Percentiles rank a stretch among this genome's conserved stretches.
Evolutionary conservation across 78 protist species (phyloP).

Genomic region (Dictyostelium firmibasis): DNA sequence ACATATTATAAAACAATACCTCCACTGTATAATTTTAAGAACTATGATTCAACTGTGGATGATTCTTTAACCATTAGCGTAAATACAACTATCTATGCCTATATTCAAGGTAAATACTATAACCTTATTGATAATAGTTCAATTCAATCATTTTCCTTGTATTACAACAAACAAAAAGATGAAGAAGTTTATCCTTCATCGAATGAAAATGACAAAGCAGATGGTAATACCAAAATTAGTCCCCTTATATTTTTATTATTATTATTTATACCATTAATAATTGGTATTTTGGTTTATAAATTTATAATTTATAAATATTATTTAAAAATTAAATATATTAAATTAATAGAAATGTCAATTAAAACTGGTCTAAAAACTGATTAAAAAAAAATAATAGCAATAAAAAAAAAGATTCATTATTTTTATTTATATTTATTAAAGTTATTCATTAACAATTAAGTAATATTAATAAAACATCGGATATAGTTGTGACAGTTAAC

Average conservation of each 20-base stretch:
- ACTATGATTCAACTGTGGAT: not conserved
- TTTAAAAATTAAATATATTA: not conserved
- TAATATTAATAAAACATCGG: constrained; percentile 19
- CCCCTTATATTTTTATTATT: not conserved
- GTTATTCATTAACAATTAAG: constrained; percentile 36
- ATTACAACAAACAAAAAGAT: not conserved
- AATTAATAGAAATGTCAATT: not conserved
- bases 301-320: not conserved
- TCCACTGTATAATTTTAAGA: not conserved
- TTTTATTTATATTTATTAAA: not conserved
- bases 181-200: not conserved
- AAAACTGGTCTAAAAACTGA: constrained; percentile 9
- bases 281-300: not conserved
- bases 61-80: not conserved
- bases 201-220: not conserved
- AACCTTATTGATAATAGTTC: not conserved
- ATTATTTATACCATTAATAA: not conserved
- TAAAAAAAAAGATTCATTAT: not conserved
- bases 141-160: not conserved
- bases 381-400: not conserved
- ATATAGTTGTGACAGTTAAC: constrained; percentile 6
- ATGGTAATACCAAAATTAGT: not conserved
- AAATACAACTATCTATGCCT: not conserved
- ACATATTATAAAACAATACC: not conserved
- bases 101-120: not conserved